A percentile compares a stretch with the other conserved stretches of the same genome.
Evolutionary conservation across 2,329 filamentous ascomycete species (phyloP).

Genomic region (Hymenoscyphus fructigenus): DNA sequence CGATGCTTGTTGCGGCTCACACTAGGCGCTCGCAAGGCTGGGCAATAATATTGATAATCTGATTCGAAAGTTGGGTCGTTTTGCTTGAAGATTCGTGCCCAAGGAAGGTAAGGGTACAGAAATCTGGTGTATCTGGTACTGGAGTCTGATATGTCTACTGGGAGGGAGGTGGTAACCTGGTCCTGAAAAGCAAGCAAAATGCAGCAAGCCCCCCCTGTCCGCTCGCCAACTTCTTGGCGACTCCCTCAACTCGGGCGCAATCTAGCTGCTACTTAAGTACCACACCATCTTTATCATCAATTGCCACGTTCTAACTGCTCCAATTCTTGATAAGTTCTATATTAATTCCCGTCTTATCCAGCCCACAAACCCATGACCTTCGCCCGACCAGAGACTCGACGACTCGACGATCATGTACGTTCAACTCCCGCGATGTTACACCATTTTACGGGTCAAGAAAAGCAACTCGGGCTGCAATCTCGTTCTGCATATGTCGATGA

Average conservation of each 20-base stretch:
- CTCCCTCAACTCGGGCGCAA: neutral
- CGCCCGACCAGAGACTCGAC: neutral
- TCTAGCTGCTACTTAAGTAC: too few relatives aligned
- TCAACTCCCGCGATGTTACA: neutral
- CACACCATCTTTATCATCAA: neutral
- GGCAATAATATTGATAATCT: neutral
- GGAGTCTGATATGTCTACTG: neutral
- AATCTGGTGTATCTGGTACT: neutral
- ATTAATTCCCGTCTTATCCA: neutral
- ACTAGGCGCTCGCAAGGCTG: neutral
- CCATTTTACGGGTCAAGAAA: neutral
- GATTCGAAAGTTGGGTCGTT: neutral
- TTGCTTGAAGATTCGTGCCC: neutral
- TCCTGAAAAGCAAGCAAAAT: neutral
- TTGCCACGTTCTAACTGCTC: neutral
- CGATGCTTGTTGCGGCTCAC: neutral
- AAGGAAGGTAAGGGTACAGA: neutral
- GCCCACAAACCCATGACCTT: neutral
- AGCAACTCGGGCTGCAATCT: neutral
- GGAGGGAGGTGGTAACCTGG: too few relatives aligned
- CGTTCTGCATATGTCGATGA: neutral
- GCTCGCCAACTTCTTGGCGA: neutral
- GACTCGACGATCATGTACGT: neutral
- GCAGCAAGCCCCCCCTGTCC: neutral
- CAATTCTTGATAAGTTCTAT: neutral